A percentile compares a stretch with the other conserved stretches of the same genome.
phyloP scores from a whole-genome alignment of 257 asterid genomes.

The Capsicum baccatum region DNA sequence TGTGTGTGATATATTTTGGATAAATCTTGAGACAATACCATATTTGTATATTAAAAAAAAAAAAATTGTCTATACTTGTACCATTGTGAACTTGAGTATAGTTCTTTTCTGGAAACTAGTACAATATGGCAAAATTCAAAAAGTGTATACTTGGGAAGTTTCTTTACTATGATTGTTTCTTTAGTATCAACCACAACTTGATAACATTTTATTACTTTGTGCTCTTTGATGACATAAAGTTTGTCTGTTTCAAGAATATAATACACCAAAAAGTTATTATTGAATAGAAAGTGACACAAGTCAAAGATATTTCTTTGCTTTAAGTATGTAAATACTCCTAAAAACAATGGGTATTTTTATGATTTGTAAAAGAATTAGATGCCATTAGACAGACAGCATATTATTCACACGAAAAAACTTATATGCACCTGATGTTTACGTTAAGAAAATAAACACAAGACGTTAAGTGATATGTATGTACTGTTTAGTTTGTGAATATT shows the following conservation, averaged over 20 bases:
- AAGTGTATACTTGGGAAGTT: constrained; percentile 14
- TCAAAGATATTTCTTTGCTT: background rate
- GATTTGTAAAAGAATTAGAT: background rate
- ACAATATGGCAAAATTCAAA: background rate
- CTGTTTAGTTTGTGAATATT: no score
- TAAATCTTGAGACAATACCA: constrained; percentile 7
- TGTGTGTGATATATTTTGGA: background rate
- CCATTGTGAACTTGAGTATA: background rate
- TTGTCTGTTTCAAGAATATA: constrained; percentile 3
- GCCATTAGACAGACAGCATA: background rate
- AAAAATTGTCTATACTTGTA: background rate
- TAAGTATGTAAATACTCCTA: background rate
- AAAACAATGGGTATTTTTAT: background rate
- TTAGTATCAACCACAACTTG: background rate
- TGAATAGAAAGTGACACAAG: background rate
- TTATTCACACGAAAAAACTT: background rate
- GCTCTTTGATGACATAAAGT: background rate
- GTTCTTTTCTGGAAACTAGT: background rate
- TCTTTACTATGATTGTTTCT: constrained; percentile 7
- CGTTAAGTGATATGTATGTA: no score
- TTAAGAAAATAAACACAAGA: no score
- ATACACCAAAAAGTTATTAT: background rate
- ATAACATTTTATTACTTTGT: background rate
- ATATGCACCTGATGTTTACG: no score
- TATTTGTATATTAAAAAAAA: background rate